Conservation (phyloP, 2,329 filamentous ascomycete genomes). For the Cercospora zeina region DNA sequence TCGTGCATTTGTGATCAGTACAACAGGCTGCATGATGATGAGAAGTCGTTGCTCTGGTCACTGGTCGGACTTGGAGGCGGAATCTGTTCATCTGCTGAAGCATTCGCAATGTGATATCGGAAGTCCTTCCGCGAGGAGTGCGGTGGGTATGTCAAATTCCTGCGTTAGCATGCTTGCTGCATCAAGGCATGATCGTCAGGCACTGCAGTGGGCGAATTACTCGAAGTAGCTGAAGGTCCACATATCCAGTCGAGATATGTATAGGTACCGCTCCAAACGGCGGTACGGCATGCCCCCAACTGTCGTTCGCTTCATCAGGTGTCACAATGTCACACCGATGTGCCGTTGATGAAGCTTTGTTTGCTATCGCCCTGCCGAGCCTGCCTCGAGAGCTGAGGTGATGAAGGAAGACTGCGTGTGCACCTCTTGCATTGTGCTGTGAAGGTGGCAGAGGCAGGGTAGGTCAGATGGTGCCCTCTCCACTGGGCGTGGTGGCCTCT, state of each 20-base stretch:
- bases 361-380: background rate
- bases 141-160: background rate
- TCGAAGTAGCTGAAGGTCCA: slow-evolving; percentile 9
- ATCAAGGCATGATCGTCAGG: slow-evolving; percentile 12
- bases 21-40: background rate
- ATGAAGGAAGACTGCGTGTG: too few relatives aligned
- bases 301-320: background rate
- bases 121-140: background rate
- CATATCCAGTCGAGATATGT: background rate
- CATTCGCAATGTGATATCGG: background rate
- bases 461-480: too few relatives aligned
- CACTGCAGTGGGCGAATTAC: slow-evolving; percentile 13
- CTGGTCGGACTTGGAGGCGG: background rate
- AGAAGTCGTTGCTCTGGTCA: background rate
- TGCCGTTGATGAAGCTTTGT: background rate
- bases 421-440: too few relatives aligned
- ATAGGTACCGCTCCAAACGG: background rate
- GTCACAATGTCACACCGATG: background rate
- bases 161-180: background rate
- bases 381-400: too few relatives aligned
- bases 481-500: background rate
- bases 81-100: background rate
- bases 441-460: background rate
- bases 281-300: background rate
- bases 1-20: slow-evolving; percentile 4